Evolutionary conservation across 306 rosid species (phyloP), one percentile per base, ranked within the genome.

Genomic region (Inga leiocalycina): DNA sequence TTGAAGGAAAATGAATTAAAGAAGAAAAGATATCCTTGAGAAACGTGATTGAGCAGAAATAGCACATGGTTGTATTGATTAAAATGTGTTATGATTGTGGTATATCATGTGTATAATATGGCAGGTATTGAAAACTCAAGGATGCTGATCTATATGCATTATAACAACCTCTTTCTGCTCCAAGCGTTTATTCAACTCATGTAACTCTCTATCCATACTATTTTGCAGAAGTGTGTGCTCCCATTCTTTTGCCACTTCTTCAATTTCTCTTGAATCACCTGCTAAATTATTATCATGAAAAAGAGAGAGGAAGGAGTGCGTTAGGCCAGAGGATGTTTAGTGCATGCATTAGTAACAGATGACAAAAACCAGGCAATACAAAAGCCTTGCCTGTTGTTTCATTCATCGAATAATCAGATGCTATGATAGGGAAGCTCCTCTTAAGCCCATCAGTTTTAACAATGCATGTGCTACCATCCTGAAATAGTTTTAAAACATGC

Each of bases 181-280:
- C 79, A 97, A 87, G 79, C 98, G 98, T 87, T 91, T 94, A 82
- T 97, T 97, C 84, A 97, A 89, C 84, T 97, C 99, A 74, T 94
- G 85, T 80, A 97, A 86, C 89, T 97, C 99, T 85, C 91, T 97
- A 85, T 94, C 99, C 99, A 97, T 97, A 71, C 95, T 91, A 87
- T 87, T 93, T 54, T 97, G 98, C 80, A 97, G 88, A 87, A 97
- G 97, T 76, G 93, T 97, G 90, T 97, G 99, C 88, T 97, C 99
- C 99, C 97, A 97, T 75, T 94, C 99, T 88, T 97, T 97, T 44
- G 88, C 91, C 81, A 86, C 99, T 91, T 95, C 98, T 87, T 97
- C 99, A 78, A 97, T 89, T 87, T 94, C 98, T 86, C 87, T 81
- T 24, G 97, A 83, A 81, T 92, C 99, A 61, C 95, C 99, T 90